Evolutionary conservation across 768 basidiomycete species (phyloP).

Genomic region (Leccinum barrowsii): DNA sequence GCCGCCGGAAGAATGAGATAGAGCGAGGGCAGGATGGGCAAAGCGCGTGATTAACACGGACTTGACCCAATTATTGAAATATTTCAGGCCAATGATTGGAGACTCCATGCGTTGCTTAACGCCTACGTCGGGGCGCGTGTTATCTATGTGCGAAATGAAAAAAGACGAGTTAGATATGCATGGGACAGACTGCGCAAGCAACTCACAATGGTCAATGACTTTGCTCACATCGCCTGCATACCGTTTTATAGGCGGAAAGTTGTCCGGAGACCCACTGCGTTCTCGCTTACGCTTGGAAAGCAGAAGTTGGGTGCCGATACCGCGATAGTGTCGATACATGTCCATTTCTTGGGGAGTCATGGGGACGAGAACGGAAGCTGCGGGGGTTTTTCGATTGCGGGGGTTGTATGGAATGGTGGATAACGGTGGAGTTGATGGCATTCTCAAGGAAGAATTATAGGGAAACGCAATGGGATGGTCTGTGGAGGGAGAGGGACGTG

Average conservation of each 20-base stretch:
- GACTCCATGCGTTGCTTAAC: conserved; percentile 80
- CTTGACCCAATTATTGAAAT: conserved; percentile 99
- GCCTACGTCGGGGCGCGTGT: conserved; percentile 89
- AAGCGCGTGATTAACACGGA: conserved; percentile 92
- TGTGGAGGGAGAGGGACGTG: conserved; percentile 38
- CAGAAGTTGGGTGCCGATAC: conserved; percentile 52
- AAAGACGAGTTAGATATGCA: conserved; percentile 3
- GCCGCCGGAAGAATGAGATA: conserved; percentile 30
- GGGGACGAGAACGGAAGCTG: conserved; percentile 60
- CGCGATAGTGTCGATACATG: conserved; percentile 52
- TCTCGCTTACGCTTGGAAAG: conserved; percentile 51
- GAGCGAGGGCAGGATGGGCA: conserved; percentile 64
- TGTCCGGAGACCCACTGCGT: conserved; percentile 36
- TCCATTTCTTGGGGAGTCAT: conserved; percentile 62
- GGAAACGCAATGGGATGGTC: conserved; percentile 22
- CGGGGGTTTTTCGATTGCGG: conserved; percentile 53
- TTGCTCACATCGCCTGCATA: conserved; percentile 66
- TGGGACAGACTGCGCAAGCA: conserved; percentile 1
- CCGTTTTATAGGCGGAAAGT: conserved; percentile 45
- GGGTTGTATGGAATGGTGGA: conserved; percentile 63
- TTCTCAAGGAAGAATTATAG: conserved; percentile 32
- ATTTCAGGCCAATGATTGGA: conserved; percentile 94
- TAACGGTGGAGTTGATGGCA: conserved; percentile 25
- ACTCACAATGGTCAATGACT: conserved; percentile 77
- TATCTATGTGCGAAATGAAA: conserved; percentile 52